These are phyloP conservation scores for Fagopyrum esculentum DNA, from an alignment of 148 eudicot species.

Conservation along the genomic window DNA sequence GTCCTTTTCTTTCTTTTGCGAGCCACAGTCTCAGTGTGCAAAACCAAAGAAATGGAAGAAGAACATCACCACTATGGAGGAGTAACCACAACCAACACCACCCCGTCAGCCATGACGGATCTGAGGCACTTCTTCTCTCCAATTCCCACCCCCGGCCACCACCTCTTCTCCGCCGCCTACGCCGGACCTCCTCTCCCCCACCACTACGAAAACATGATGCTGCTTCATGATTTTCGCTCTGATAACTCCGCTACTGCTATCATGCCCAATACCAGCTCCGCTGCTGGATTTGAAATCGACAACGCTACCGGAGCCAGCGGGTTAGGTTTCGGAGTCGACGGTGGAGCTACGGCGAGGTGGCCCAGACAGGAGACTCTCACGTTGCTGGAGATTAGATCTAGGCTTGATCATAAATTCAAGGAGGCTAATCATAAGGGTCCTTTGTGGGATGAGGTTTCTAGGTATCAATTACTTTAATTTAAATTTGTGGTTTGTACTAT, in stretches of 20 bases:
- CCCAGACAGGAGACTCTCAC: constrained; percentile 93
- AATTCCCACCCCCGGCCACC: background rate
- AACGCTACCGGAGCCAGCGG: constrained; percentile 15
- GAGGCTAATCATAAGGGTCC: constrained; percentile 98
- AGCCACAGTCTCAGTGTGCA: background rate
- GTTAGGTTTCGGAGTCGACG: constrained; percentile 16
- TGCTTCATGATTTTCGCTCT: background rate
- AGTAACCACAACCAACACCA: background rate
- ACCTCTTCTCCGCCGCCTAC: background rate
- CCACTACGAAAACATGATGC: constrained; percentile 11
- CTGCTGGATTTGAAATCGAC: background rate
- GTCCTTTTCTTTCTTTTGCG: background rate
- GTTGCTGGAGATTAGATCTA: constrained; percentile 81
- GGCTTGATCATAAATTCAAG: constrained; percentile 83
- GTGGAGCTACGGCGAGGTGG: constrained; percentile 63
- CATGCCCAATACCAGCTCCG: background rate
- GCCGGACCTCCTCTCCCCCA: background rate
- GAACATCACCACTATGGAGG: background rate
- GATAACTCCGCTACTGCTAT: background rate
- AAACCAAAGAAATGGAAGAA: background rate
- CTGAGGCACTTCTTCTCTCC: constrained; percentile 26
- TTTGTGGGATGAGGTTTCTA: constrained; percentile 98
- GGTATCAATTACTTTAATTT: constrained; percentile 29
- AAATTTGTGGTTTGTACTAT: background rate
- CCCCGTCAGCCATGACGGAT: constrained; percentile 16